Percentiles rank a stretch among this genome's conserved stretches.
Evolutionary conservation across 371 early-diverging fungal genomes (phyloP).

Genomic region (Syncephalastrum monosporum): DNA sequence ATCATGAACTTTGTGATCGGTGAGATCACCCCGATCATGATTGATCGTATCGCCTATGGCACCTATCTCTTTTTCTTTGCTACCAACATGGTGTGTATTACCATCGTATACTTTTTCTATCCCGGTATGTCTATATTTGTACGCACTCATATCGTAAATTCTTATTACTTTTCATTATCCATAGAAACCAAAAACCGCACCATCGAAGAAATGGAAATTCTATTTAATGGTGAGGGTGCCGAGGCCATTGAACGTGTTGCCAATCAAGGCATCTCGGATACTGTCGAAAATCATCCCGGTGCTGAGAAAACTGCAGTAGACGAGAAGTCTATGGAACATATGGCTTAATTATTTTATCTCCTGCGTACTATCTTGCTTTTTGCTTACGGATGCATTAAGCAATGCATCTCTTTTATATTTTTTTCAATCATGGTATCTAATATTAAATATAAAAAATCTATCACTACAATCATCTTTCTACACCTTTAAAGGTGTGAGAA

Average conservation of each 20-base stretch:
- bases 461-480: too few relatives aligned
- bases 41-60: constrained; percentile 25
- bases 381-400: too few relatives aligned
- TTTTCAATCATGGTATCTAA: too few relatives aligned
- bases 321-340: too few relatives aligned
- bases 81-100: constrained; percentile 25
- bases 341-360: too few relatives aligned
- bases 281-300: too few relatives aligned
- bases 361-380: too few relatives aligned
- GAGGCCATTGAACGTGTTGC: constrained; percentile 13
- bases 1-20: constrained; percentile 37
- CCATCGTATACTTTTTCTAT: constrained; percentile 30
- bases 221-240: constrained; percentile 23
- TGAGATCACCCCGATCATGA: constrained; percentile 24
- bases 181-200: constrained; percentile 9
- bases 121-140: constrained; percentile 13
- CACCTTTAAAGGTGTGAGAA: too few relatives aligned
- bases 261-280: too few relatives aligned
- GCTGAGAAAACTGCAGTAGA: too few relatives aligned
- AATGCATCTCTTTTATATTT: too few relatives aligned
- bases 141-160: background rate
- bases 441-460: too few relatives aligned
- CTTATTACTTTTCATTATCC: background rate
- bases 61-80: constrained; percentile 46
- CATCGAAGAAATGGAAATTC: constrained; percentile 22